phyloP scores from a whole-genome alignment of 2,329 filamentous ascomycete species.

The Geosmithia morbida region DNA sequence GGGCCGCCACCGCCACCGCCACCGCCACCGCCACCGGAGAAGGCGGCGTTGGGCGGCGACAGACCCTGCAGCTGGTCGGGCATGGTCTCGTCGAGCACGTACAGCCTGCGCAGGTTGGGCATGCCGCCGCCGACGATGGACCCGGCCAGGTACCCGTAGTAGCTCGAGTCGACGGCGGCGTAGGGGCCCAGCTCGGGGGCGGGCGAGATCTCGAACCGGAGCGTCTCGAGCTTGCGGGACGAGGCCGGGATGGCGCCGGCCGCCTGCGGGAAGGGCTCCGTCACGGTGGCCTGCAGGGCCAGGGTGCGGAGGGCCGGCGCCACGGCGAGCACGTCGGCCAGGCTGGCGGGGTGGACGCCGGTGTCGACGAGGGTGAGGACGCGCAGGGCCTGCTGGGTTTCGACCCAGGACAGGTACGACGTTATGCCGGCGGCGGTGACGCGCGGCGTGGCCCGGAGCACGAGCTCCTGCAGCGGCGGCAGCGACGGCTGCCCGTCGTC shows the following conservation, averaged over 20 bases:
- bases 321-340: constrained; percentile 46
- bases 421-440: constrained; percentile 59
- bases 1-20: no score
- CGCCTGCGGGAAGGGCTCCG: constrained; percentile 32
- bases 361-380: constrained; percentile 60
- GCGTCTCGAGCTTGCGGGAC: constrained; percentile 52
- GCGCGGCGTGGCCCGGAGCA: constrained; percentile 55
- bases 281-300: constrained; percentile 35
- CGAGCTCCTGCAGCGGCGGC: constrained; percentile 59
- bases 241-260: constrained; percentile 20
- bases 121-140: constrained; percentile 66
- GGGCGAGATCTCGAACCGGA: constrained; percentile 74
- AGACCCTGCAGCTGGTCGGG: constrained; percentile 62
- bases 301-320: constrained; percentile 44
- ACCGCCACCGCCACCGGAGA: constrained; percentile 7
- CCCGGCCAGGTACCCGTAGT: constrained; percentile 77
- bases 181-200: constrained; percentile 42
- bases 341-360: constrained; percentile 46
- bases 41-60: constrained; percentile 42
- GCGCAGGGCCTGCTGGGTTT: constrained; percentile 44
- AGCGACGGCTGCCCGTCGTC: constrained; percentile 55
- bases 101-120: constrained; percentile 60
- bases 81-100: constrained; percentile 75
- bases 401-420: constrained; percentile 48
- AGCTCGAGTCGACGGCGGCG: constrained; percentile 39